Percentiles rank a stretch among this genome's conserved stretches.
Evolutionary conservation across 495 filamentous ascomycete species (phyloP).

Genomic region (Aspergillus leporis): DNA sequence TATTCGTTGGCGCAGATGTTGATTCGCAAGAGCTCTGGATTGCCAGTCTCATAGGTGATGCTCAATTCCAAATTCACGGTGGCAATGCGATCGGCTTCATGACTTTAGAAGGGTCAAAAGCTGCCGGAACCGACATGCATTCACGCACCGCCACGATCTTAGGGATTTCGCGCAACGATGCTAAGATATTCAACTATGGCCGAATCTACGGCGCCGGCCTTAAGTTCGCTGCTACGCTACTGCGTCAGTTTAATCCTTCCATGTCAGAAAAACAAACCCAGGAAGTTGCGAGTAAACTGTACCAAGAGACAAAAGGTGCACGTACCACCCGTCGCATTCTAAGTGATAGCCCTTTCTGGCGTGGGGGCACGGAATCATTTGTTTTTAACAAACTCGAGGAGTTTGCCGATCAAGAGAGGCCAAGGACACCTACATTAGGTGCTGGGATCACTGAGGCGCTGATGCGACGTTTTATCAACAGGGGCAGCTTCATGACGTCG

Average conservation of each 20-base stretch:
- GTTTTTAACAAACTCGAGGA: slow-evolving; percentile 98
- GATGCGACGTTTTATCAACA: slow-evolving; percentile 81
- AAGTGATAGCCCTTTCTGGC: slow-evolving; percentile 81
- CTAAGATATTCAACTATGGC: slow-evolving; percentile 98
- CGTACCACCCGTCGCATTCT: slow-evolving; percentile 71
- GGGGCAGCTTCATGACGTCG: slow-evolving; percentile 90
- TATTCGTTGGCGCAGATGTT: slow-evolving; percentile 95
- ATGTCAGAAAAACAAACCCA: slow-evolving; percentile 75
- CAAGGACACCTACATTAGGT: slow-evolving; percentile 89
- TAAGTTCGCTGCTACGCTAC: slow-evolving; percentile 85
- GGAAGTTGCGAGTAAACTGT: slow-evolving; percentile 75
- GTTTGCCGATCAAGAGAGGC: slow-evolving; percentile 91
- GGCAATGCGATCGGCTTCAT: slow-evolving; percentile 98
- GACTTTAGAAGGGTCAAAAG: slow-evolving; percentile 95
- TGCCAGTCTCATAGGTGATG: slow-evolving; percentile 90
- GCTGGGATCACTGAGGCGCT: slow-evolving; percentile 96
- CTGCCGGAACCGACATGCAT: slow-evolving; percentile 90
- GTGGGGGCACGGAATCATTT: slow-evolving; percentile 93
- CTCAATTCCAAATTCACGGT: slow-evolving; percentile 89
- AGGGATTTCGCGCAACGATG: slow-evolving; percentile 90
- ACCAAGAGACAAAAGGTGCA: slow-evolving; percentile 83
- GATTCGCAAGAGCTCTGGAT: slow-evolving; percentile 99
- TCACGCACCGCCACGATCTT: slow-evolving; percentile 90
- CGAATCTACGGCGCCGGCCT: slow-evolving; percentile 96
- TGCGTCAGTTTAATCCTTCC: slow-evolving; percentile 88